Conservation (phyloP, 768 basidiomycete species). For the Mycena galericulata region DNA sequence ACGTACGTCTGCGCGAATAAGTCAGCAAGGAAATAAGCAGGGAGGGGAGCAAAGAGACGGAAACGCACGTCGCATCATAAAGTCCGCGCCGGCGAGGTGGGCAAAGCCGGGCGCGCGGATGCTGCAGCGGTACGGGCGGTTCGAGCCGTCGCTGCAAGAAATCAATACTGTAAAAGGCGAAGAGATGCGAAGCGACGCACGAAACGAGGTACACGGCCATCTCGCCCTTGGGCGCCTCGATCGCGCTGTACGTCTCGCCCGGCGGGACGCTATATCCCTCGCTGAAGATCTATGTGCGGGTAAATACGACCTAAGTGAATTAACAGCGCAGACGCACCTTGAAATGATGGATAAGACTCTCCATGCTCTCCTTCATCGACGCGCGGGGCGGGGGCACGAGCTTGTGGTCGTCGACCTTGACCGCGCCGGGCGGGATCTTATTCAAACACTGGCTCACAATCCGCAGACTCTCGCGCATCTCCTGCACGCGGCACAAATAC, state of each 20-base stretch:
- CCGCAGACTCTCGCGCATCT: conserved; percentile 93
- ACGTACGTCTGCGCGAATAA: conserved; percentile 56
- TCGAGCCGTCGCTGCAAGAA: conserved; percentile 82
- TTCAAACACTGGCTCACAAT: conserved; percentile 90
- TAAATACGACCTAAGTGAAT: neutral
- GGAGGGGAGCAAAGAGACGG: conserved; percentile 25
- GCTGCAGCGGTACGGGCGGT: conserved; percentile 96
- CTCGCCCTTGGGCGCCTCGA: conserved; percentile 99
- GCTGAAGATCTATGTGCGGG: conserved; percentile 79
- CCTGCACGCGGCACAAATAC: conserved; percentile 97
- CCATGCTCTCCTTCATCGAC: conserved; percentile 99
- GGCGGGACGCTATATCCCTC: conserved; percentile 98
- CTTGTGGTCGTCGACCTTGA: conserved; percentile 98
- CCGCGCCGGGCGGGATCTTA: conserved; percentile 93
- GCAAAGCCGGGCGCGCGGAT: conserved; percentile 98
- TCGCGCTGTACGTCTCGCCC: conserved; percentile 95
- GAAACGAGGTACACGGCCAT: conserved; percentile 99
- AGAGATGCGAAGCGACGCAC: conserved; percentile 55
- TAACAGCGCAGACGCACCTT: conserved; percentile 63
- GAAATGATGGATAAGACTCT: conserved; percentile 98
- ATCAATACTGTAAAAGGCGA: neutral
- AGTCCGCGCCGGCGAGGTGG: conserved; percentile 95
- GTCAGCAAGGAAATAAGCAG: neutral
- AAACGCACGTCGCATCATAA: conserved; percentile 93
- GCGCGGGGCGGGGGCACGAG: conserved; percentile 96